phyloP scores from a whole-genome alignment of 176 grass and related monocot genomes.

The Aegilops sharonensis region DNA sequence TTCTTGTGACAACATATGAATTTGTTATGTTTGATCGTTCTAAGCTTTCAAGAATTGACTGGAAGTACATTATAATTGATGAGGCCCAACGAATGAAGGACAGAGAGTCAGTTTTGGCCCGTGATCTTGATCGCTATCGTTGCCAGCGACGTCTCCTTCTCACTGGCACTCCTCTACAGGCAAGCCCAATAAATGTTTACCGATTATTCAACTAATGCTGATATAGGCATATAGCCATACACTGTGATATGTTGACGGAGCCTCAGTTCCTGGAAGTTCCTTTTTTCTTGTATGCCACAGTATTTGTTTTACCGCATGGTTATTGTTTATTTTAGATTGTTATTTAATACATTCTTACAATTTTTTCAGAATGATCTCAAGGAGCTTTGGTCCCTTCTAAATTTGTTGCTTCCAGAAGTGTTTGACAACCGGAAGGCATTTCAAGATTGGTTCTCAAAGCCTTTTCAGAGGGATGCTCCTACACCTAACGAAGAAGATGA shows the following conservation, averaged over 20 bases:
- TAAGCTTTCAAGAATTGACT: slow-evolving; percentile 96
- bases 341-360: slow-evolving; percentile 20
- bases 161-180: slow-evolving; percentile 97
- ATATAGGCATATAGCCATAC: slow-evolving; percentile 11
- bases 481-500: slow-evolving; percentile 81
- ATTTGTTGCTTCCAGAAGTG: slow-evolving; percentile 95
- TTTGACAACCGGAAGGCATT: slow-evolving; percentile 99
- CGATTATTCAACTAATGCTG: not conserved
- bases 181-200: slow-evolving; percentile 17
- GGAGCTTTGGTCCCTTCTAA: slow-evolving; percentile 98
- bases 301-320: not conserved
- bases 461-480: slow-evolving; percentile 75
- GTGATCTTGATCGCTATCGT: slow-evolving; percentile 93
- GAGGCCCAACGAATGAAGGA: slow-evolving; percentile 99
- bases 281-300: not conserved
- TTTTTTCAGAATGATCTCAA: slow-evolving; percentile 93
- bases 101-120: slow-evolving; percentile 92
- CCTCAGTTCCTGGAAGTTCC: not conserved
- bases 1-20: slow-evolving; percentile 99
- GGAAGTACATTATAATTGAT: slow-evolving; percentile 99
- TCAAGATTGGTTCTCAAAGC: slow-evolving; percentile 99
- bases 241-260: not conserved
- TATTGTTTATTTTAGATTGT: not conserved
- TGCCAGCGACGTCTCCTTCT: slow-evolving; percentile 95
- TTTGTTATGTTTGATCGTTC: slow-evolving; percentile 99